These are phyloP conservation scores for Bromus sterilis DNA, from an alignment of 176 grass and related monocot genomes.

Conservation along the genomic window DNA sequence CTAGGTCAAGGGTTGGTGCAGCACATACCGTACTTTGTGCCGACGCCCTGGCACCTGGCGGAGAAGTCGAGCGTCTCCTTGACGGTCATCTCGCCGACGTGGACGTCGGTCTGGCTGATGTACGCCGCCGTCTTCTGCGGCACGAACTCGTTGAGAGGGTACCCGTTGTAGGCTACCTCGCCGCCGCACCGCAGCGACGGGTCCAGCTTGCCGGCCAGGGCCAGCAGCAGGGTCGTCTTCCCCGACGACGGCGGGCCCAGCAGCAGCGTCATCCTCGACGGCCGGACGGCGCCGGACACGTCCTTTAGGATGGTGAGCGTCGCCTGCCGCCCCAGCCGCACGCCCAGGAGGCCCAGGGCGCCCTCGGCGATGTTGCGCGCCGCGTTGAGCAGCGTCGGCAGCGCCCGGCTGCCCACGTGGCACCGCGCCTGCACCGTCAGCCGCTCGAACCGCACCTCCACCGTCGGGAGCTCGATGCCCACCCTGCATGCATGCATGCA, in stretches of 20 bases:
- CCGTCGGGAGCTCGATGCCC: conserved; percentile 85
- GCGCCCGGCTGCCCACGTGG: conserved; percentile 73
- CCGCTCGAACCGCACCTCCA: conserved; percentile 86
- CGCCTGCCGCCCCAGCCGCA: conserved; percentile 28
- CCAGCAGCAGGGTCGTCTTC: conserved; percentile 85
- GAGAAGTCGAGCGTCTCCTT: conserved; percentile 99
- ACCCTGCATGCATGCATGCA: conserved; percentile 41
- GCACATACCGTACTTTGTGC: conserved; percentile 64
- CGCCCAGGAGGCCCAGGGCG: conserved; percentile 36
- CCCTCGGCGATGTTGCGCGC: conserved; percentile 65
- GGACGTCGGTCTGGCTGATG: conserved; percentile 96
- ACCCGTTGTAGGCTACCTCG: conserved; percentile 81
- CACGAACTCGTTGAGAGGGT: conserved; percentile 58
- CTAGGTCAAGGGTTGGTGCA: background rate
- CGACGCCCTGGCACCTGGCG: conserved; percentile 88
- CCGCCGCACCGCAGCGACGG: conserved; percentile 38
- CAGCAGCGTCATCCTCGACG: conserved; percentile 84
- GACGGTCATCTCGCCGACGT: conserved; percentile 91
- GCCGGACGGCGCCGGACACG: conserved; percentile 54
- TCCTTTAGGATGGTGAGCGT: conserved; percentile 66
- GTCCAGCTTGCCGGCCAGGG: conserved; percentile 88
- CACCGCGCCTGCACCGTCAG: conserved; percentile 62
- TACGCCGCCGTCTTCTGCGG: conserved; percentile 97
- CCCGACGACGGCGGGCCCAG: conserved; percentile 93
- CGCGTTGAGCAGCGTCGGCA: conserved; percentile 76